Conservation (phyloP, 139 green algal species). For the Chlorella sp. region DNA sequence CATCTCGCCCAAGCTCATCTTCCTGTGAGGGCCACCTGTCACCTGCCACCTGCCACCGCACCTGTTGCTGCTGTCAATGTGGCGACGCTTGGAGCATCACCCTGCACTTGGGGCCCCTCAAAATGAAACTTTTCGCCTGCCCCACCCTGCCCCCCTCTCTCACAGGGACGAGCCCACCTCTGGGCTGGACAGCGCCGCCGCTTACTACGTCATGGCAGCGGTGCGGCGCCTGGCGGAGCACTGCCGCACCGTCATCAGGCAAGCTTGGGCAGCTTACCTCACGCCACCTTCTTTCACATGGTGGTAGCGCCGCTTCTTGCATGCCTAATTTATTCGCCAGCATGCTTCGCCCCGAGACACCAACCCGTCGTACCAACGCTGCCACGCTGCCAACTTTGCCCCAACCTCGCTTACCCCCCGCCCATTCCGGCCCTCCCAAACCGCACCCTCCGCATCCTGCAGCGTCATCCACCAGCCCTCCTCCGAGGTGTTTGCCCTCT, state of each 20-base stretch:
- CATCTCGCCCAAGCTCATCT: constrained; percentile 78
- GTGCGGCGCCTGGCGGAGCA: constrained; percentile 54
- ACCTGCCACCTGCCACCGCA: too few relatives aligned
- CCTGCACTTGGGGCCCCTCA: too few relatives aligned
- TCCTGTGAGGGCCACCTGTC: constrained; percentile 54
- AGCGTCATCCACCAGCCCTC: constrained; percentile 73
- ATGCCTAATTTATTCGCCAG: neutral
- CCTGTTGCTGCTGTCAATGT: too few relatives aligned
- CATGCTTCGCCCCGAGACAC: too few relatives aligned
- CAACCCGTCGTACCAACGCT: neutral
- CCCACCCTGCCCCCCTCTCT: neutral
- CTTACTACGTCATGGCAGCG: constrained; percentile 63
- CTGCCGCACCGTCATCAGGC: constrained; percentile 55
- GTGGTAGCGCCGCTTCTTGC: too few relatives aligned
- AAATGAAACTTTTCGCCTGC: too few relatives aligned
- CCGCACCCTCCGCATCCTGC: neutral
- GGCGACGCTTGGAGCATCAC: too few relatives aligned
- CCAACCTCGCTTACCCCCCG: neutral
- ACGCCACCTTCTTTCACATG: too few relatives aligned
- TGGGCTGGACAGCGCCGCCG: constrained; percentile 72
- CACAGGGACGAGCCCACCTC: constrained; percentile 49
- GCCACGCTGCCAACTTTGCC: neutral
- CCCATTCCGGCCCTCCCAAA: neutral
- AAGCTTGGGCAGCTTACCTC: too few relatives aligned
- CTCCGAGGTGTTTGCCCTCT: constrained; percentile 64